Evolutionary conservation across 345 rosid species (phyloP).

Genomic region (Ailanthus altissimus): DNA sequence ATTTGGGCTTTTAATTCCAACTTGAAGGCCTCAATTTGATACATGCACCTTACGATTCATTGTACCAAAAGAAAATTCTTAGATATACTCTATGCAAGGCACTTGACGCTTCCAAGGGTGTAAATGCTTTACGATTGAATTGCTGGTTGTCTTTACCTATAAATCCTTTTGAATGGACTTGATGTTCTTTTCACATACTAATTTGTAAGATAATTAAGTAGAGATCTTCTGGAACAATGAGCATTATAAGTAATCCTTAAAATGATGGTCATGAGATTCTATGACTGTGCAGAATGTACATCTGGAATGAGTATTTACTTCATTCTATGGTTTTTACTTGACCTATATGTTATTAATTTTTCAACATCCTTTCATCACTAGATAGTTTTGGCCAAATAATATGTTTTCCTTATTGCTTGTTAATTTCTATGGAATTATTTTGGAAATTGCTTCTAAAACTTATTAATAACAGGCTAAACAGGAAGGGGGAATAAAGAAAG

Average conservation of each 20-base stretch:
- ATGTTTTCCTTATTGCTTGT: neutral
- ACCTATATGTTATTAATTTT: too few relatives aligned
- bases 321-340: too few relatives aligned
- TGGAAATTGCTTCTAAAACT: neutral
- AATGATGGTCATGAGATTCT: neutral
- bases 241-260: too few relatives aligned
- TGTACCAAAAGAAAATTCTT: neutral
- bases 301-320: neutral
- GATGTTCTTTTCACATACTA: neutral
- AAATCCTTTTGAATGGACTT: neutral
- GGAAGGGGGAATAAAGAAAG: neutral
- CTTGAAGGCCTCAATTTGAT: neutral
- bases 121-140: neutral
- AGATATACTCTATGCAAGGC: neutral
- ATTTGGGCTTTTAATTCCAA: neutral
- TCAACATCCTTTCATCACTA: neutral
- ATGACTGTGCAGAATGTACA: neutral
- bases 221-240: too few relatives aligned
- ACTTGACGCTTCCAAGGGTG: neutral
- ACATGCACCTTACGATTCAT: neutral
- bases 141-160: neutral
- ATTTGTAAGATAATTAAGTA: neutral
- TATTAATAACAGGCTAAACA: too few relatives aligned
- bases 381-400: neutral
- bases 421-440: neutral